phyloP scores from a whole-genome alignment of 352 stramenopile genomes.

The Elongisporangium undulatum region DNA sequence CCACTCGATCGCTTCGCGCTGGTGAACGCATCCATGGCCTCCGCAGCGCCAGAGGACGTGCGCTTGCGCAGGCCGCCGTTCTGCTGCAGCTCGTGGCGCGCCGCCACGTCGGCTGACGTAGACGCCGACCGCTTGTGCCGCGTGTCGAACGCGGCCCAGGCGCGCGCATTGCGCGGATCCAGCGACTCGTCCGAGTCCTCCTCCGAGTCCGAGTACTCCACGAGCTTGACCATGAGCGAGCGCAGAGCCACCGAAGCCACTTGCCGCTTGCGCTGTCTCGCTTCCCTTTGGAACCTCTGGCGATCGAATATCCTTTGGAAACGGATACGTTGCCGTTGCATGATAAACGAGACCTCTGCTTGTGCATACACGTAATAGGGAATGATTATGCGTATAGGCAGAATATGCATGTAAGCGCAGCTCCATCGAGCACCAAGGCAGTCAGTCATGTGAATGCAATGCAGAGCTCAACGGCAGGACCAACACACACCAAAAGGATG shows the following conservation, averaged over 20 bases:
- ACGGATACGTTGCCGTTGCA: not conserved
- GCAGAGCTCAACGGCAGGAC: too few species aligned
- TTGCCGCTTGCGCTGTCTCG: not conserved
- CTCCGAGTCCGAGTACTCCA: not conserved
- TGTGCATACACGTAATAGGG: not conserved
- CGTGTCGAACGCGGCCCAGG: not conserved
- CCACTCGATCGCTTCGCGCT: not conserved
- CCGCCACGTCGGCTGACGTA: not conserved
- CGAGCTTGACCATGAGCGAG: not conserved
- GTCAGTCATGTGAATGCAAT: too few species aligned
- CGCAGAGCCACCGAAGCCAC: not conserved
- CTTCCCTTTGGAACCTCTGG: constrained; percentile 1
- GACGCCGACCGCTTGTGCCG: not conserved
- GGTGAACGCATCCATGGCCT: not conserved
- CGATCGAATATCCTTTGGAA: not conserved
- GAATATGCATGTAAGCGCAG: not conserved
- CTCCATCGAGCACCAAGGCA: too few species aligned
- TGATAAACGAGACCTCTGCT: not conserved
- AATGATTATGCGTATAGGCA: not conserved
- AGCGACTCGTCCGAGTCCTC: not conserved
- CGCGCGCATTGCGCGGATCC: not conserved
- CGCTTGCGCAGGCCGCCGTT: not conserved
- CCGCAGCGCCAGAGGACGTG: not conserved
- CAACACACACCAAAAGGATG: too few species aligned
- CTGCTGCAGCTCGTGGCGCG: not conserved